Evolutionary conservation across 1,139 yeast genomes (phyloP), one percentile per base, ranked within the genome.

Genomic region (Trichomonascaceae sp.): DNA sequence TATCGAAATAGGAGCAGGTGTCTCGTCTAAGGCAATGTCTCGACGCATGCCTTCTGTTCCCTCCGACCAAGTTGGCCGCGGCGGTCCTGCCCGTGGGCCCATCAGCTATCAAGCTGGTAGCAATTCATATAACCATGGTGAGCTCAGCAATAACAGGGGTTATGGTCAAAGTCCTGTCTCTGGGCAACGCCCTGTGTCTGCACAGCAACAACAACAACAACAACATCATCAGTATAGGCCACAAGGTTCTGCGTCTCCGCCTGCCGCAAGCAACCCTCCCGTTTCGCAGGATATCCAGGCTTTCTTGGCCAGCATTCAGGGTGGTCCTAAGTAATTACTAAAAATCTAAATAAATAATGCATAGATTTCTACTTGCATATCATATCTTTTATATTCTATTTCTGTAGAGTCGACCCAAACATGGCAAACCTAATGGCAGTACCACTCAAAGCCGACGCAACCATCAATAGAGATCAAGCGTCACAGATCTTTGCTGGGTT

Each of bases 1-100:
- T 60, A 89, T 89, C 48, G 95, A 85, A 55, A 81, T 89, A 36
- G 97, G 97, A 33, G 76, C 85, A 32, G 97, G 96, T 41, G 80
- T 85, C 29, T 80, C 94, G 0, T 82, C 96, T 3, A 87, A 87
- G 59, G 89, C 95, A 17, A 84, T 84, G 62, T 44, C 50, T 31
- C 43, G 44, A 30, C 40, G 54, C 25, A 47, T 50, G 54, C 54
- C 56, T n/a, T 46, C 52, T 4, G 30, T 29, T 16, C 17, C 18
- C 23, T 13, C 27, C 16, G 31, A 35, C 16, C 23, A 31, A 14
- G 30, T 16, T 3, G 13, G 29, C n/a, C 25, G 25, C n/a, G 28
- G 23, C 13, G 27, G 25, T 5, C 18, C 35, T 17, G 27, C 30
- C 8, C 32, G 20, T 6, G 23, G 23, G 11, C 23, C 23, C 11